Conservation (phyloP, 805 yeast species). For the Myxozyma neotropica region DNA sequence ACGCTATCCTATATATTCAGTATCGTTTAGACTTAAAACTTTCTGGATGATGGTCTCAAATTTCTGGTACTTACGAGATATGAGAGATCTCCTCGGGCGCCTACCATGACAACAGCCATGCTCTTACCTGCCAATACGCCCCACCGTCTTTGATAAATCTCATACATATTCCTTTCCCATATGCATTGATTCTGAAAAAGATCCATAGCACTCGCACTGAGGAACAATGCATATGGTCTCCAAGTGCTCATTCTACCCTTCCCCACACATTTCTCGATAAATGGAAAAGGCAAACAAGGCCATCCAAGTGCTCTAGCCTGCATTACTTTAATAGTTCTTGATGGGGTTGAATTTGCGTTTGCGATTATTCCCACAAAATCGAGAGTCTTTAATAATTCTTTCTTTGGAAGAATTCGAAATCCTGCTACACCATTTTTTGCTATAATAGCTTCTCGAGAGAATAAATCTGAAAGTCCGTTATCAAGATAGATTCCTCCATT, state of each 20-base stretch:
- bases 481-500: conserved; percentile 29
- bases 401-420: conserved; percentile 6
- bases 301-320: conserved; percentile 34
- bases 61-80: conserved; percentile 1
- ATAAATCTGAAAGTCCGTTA: conserved; percentile 24
- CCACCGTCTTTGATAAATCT: conserved; percentile 8
- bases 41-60: not conserved
- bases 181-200: not conserved
- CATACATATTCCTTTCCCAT: conserved; percentile 17
- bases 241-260: conserved; percentile 18
- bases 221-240: conserved; percentile 18
- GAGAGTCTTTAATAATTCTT: not conserved
- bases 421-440: not conserved
- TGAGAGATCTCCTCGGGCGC: not conserved
- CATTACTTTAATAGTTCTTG: conserved; percentile 25
- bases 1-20: conserved; percentile 5
- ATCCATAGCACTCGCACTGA: not conserved
- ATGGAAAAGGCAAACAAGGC: conserved; percentile 32
- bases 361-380: conserved; percentile 23
- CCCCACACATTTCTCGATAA: conserved; percentile 14
- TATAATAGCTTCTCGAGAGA: not conserved
- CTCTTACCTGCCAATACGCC: conserved; percentile 12
- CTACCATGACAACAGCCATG: conserved; percentile 11
- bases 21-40: too few species aligned
- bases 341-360: conserved; percentile 5